Evolutionary conservation across 306 rosid species (phyloP), one percentile per base, ranked within the genome.

Genomic region (Alnus rubra): DNA sequence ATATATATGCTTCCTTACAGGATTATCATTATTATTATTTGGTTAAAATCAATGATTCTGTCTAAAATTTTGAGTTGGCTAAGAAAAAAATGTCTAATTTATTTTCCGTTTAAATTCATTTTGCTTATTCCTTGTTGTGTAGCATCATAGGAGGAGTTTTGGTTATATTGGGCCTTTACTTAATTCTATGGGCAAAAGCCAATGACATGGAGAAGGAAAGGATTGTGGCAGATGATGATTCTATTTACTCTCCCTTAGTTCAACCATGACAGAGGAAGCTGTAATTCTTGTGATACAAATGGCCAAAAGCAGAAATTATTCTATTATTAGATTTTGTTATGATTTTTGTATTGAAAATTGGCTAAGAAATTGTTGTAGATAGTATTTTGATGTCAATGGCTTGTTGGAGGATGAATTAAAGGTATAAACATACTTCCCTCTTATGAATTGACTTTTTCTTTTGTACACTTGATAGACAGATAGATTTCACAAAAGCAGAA

Each of bases 81-180:
- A 60, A 60, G 68, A 60, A 28, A 60, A 18, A 28, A 11, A 30
- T 5, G 15, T 60, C 16, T 23, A 60, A 33, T 33, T 6, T 9
- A 39, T 2, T 4, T 60, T 12, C 23, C 1, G 49, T 45, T 45
- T 49, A 49, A 49, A 49, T 9, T 49, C 3, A 49, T 12, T 49
- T 49, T 49, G 49, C 1, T 67, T 39, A 16, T 39, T 67, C 14
- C 50, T 18, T 42, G 42, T 33, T 67, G 7, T 39, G 72, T 42
- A 67, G 72, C 72, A 42, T 67, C 42, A 47, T 9, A 23, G 72
- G 72, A 37, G 72, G 50, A 67, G 72, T 67, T 15, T n/a, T 42
- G 16, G 72, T 67, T 7, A 42, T 67, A 39, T 9, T 67, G 11
- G 51, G 72, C 30, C 15, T 67, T n/a, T 67, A 67, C 72, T 9